A percentile compares a stretch with the other conserved stretches of the same genome.
Evolutionary conservation across 2,329 filamentous ascomycete species (phyloP).

Genomic region (Xylariomycetidae sp.): DNA sequence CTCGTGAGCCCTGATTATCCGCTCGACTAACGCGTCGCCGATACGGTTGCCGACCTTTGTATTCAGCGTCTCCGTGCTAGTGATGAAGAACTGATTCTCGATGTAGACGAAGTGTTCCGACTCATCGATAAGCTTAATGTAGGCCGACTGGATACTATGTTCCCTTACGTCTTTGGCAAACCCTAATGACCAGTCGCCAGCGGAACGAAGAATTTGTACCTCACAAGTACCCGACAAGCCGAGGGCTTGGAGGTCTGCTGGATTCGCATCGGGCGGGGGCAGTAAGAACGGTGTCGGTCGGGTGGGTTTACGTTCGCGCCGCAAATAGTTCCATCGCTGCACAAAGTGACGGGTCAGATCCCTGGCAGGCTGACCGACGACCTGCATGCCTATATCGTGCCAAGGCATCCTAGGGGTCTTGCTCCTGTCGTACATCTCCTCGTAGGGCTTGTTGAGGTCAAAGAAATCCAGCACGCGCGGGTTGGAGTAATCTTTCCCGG

Average conservation of each 20-base stretch:
- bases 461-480: slow-evolving; percentile 94
- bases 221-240: slow-evolving; percentile 93
- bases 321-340: slow-evolving; percentile 95
- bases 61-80: slow-evolving; percentile 81
- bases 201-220: slow-evolving; percentile 90
- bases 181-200: slow-evolving; percentile 86
- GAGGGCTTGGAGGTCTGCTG: slow-evolving; percentile 78
- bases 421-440: slow-evolving; percentile 95
- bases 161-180: slow-evolving; percentile 70
- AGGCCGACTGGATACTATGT: slow-evolving; percentile 93
- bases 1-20: slow-evolving; percentile 77
- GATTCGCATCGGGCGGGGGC: slow-evolving; percentile 86
- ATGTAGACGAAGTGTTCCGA: slow-evolving; percentile 98
- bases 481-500: slow-evolving; percentile 97
- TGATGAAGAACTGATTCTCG: slow-evolving; percentile 98
- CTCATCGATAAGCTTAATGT: slow-evolving; percentile 88
- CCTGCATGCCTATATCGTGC: slow-evolving; percentile 98
- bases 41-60: slow-evolving; percentile 89
- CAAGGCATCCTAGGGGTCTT: slow-evolving; percentile 93
- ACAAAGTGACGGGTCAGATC: slow-evolving; percentile 95
- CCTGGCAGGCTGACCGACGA: slow-evolving; percentile 90
- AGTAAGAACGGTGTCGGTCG: slow-evolving; percentile 89
- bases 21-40: slow-evolving; percentile 88
- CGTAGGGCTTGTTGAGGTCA: slow-evolving; percentile 86
- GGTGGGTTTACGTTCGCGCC: slow-evolving; percentile 87